phyloP scores from a whole-genome alignment of 2,329 filamentous ascomycete species.

The Aspergillus tanneri region DNA sequence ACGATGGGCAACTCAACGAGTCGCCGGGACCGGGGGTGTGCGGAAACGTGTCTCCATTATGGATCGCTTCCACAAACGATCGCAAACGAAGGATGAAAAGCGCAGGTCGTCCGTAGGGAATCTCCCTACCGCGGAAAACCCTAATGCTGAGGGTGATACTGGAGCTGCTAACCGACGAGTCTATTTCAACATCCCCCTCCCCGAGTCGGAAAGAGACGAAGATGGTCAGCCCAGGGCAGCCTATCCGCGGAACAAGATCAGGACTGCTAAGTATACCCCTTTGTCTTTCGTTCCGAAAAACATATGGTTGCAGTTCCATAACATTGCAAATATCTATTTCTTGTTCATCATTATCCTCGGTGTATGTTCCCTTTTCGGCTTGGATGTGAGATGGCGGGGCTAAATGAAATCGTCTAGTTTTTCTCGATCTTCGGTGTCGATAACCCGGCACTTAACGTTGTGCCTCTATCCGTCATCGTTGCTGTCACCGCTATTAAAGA shows the following conservation, averaged over 20 bases:
- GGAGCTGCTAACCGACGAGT: constrained; percentile 25
- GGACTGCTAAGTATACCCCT: constrained; percentile 95
- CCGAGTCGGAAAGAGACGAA: constrained; percentile 72
- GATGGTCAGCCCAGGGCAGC: constrained; percentile 69
- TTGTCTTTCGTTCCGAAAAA: constrained; percentile 96
- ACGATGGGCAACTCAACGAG: constrained; percentile 94
- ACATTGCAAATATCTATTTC: constrained; percentile 98
- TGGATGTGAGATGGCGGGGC: background rate
- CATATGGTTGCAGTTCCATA: constrained; percentile 96
- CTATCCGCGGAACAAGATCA: constrained; percentile 91
- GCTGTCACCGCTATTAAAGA: constrained; percentile 88
- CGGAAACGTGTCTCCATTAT: constrained; percentile 82
- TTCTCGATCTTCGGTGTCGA: constrained; percentile 93
- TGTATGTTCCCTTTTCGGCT: constrained; percentile 57
- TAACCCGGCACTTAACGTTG: constrained; percentile 85
- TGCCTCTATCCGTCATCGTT: constrained; percentile 91
- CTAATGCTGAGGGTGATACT: constrained; percentile 45
- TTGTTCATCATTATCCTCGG: constrained; percentile 91
- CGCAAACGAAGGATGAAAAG: constrained; percentile 67
- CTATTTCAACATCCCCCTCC: constrained; percentile 84
- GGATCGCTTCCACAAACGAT: constrained; percentile 67
- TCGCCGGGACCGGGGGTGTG: constrained; percentile 70
- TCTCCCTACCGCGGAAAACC: constrained; percentile 34
- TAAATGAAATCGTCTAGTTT: constrained; percentile 60
- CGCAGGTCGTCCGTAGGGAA: constrained; percentile 48